phyloP scores from a whole-genome alignment of 441 rosid species.

The Breynia disticha region DNA sequence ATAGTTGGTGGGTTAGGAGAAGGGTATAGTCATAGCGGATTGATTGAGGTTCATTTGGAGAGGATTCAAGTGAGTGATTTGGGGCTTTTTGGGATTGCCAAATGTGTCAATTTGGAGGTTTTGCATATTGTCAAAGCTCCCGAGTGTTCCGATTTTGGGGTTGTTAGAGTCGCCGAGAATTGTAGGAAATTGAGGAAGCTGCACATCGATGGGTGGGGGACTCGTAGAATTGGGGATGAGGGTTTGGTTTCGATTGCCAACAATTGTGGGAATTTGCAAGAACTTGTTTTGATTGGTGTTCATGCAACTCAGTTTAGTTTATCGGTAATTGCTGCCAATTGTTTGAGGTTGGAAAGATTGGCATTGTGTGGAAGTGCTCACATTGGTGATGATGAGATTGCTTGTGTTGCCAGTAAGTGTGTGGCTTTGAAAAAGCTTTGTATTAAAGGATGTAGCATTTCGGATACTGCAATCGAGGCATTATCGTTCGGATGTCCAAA shows the following conservation, averaged over 20 bases:
- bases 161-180: slow-evolving; percentile 35
- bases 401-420: slow-evolving; percentile 56
- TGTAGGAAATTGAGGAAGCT: slow-evolving; percentile 63
- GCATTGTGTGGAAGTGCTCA: slow-evolving; percentile 62
- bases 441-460: slow-evolving; percentile 50
- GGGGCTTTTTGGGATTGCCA: slow-evolving; percentile 45
- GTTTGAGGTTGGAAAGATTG: slow-evolving; percentile 50
- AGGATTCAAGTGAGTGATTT: slow-evolving; percentile 53
- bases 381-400: slow-evolving; percentile 52
- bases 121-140: slow-evolving; percentile 59
- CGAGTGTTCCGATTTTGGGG: slow-evolving; percentile 52
- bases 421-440: slow-evolving; percentile 56
- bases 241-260: slow-evolving; percentile 48
- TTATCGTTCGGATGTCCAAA: slow-evolving; percentile 57
- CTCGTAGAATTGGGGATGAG: slow-evolving; percentile 55
- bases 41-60: slow-evolving; percentile 61
- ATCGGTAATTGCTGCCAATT: slow-evolving; percentile 39
- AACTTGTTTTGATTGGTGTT: slow-evolving; percentile 59
- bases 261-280: slow-evolving; percentile 42
- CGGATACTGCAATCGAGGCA: slow-evolving; percentile 51
- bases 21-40: slow-evolving; percentile 19
- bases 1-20: slow-evolving; percentile 33
- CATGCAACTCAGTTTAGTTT: slow-evolving; percentile 47
- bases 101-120: slow-evolving; percentile 42
- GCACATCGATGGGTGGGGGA: slow-evolving; percentile 66